Percentiles rank a stretch among this genome's conserved stretches.
Conservation (phyloP, 208 protist genomes). For the Naegleria fowleri region DNA sequence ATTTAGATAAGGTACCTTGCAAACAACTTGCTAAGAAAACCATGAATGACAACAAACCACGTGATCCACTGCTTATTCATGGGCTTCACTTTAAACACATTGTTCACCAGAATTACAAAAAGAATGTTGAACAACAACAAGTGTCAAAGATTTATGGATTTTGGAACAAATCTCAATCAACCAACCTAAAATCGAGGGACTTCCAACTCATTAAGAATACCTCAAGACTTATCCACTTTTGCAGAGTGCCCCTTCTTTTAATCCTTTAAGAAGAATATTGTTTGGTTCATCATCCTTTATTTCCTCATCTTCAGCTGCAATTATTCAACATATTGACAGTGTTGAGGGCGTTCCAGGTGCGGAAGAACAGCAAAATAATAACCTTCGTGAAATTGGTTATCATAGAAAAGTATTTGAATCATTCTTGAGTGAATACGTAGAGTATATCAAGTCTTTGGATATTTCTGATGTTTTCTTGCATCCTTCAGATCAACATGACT, state of each 20-base stretch:
- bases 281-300: background rate
- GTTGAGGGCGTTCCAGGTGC: background rate
- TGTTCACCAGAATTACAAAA: background rate
- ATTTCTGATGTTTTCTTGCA: background rate
- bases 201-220: constrained; percentile 2
- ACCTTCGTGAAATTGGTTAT: background rate
- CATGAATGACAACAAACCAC: background rate
- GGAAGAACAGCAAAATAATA: background rate
- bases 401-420: constrained; percentile 21
- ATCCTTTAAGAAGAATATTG: background rate
- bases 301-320: background rate
- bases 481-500: background rate
- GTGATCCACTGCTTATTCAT: background rate
- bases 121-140: background rate
- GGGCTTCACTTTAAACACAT: background rate
- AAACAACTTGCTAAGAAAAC: background rate
- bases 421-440: constrained; percentile 17
- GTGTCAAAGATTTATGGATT: background rate
- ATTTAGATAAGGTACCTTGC: background rate
- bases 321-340: background rate
- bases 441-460: constrained; percentile 15
- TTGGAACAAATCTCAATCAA: background rate
- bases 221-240: background rate
- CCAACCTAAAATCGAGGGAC: background rate
- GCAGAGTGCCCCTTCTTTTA: background rate